Conservation (phyloP, 495 filamentous ascomycete genomes). For the Neurospora sp. region DNA sequence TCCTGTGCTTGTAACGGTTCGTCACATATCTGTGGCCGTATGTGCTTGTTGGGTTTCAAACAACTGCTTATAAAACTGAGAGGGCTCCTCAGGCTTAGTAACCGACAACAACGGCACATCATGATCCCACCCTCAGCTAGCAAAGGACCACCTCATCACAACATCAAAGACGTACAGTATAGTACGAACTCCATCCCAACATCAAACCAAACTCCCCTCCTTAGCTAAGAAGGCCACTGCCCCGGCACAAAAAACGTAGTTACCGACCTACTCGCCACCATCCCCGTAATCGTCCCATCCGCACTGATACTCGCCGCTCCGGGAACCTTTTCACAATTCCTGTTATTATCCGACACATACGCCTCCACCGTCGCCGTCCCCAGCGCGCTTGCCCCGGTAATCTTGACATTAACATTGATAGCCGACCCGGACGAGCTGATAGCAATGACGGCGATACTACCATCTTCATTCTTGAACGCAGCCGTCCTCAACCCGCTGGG, state of each 20-base stretch:
- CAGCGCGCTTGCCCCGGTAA: slow-evolving; percentile 10
- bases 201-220: neutral
- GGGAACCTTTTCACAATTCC: slow-evolving; percentile 20
- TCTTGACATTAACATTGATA: slow-evolving; percentile 19
- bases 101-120: no score
- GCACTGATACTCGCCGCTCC: slow-evolving; percentile 13
- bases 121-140: no score
- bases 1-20: no score
- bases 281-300: slow-evolving; percentile 24
- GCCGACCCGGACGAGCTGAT: slow-evolving; percentile 34
- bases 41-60: no score
- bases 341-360: slow-evolving; percentile 28
- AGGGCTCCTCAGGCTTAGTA: no score
- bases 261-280: slow-evolving; percentile 26
- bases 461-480: slow-evolving; percentile 42
- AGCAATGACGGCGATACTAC: slow-evolving; percentile 34
- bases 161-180: neutral
- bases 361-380: slow-evolving; percentile 15
- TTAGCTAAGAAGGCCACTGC: neutral
- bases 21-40: no score
- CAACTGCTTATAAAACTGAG: no score
- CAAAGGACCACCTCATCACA: no score
- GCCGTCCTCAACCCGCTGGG: slow-evolving; percentile 30
- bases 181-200: neutral
- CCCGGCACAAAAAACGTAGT: slow-evolving; percentile 24